Evolutionary conservation across 176 grass and related monocot species (phyloP).

Genomic region (Carex littledalei): DNA sequence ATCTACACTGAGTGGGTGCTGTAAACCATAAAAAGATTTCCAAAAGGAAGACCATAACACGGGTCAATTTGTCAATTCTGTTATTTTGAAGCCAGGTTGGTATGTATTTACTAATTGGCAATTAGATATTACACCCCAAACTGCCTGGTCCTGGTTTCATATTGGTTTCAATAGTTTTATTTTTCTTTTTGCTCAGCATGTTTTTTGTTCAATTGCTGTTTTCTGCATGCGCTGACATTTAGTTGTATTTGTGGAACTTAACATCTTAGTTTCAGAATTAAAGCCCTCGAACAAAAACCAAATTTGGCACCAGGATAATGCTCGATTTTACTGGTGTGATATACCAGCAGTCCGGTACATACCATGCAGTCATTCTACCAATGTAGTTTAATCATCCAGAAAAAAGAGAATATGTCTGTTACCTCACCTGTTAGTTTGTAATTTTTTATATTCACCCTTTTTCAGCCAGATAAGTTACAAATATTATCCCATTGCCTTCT

Average conservation of each 20-base stretch:
- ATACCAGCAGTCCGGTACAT: neutral
- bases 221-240: neutral
- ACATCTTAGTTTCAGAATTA: neutral
- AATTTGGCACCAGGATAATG: neutral
- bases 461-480: too few relatives aligned
- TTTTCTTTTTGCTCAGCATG: neutral
- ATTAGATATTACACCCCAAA: neutral
- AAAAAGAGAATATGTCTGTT: neutral
- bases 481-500: too few relatives aligned
- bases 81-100: neutral
- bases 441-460: neutral
- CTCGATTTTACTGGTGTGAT: neutral
- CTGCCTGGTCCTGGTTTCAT: neutral
- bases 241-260: neutral
- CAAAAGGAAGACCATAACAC: neutral
- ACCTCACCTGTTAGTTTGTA: neutral
- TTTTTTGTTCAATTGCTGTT: neutral
- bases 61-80: neutral
- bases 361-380: neutral
- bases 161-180: neutral
- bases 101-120: neutral
- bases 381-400: neutral
- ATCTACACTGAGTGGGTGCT: neutral
- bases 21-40: conserved; percentile 10
- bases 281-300: neutral